These are phyloP conservation scores for Penicillium desertorum DNA, from an alignment of 495 filamentous ascomycete species.

Conservation along the genomic window DNA sequence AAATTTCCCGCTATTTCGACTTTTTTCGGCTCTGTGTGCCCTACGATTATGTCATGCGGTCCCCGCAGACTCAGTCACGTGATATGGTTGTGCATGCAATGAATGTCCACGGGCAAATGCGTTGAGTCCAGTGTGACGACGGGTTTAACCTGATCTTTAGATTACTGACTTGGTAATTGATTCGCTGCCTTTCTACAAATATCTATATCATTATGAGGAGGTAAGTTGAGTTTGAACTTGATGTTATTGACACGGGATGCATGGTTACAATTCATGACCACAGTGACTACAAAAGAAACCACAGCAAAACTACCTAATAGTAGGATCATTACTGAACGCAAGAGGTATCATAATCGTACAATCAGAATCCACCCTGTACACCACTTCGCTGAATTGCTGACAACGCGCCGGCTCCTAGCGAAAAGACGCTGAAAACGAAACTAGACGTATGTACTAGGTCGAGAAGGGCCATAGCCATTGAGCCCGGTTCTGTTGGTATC, in stretches of 20 bases:
- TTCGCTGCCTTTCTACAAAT: neutral
- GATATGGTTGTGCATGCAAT: neutral
- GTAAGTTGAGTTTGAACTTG: neutral
- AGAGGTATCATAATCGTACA: constrained; percentile 56
- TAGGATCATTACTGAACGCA: constrained; percentile 37
- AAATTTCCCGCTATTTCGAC: constrained; percentile 32
- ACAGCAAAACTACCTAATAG: constrained; percentile 19
- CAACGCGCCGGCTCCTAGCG: constrained; percentile 26
- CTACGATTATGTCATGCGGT: constrained; percentile 37
- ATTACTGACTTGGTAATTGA: neutral
- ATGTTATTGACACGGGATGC: neutral
- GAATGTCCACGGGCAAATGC: neutral
- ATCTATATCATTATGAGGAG: neutral
- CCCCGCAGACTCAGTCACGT: constrained; percentile 6
- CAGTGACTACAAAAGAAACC: neutral
- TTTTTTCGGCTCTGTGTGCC: constrained; percentile 44
- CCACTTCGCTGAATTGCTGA: constrained; percentile 25
- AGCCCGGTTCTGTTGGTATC: constrained; percentile 30
- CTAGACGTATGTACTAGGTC: constrained; percentile 51
- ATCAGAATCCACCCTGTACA: constrained; percentile 44
- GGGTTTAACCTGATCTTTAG: neutral
- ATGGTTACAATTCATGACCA: neutral
- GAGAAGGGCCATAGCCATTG: constrained; percentile 44
- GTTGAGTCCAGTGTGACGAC: neutral
- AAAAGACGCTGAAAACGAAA: constrained; percentile 28